These are phyloP conservation scores for Polysphondylium violaceum DNA, from an alignment of 78 protist species.

Conservation along the genomic window DNA sequence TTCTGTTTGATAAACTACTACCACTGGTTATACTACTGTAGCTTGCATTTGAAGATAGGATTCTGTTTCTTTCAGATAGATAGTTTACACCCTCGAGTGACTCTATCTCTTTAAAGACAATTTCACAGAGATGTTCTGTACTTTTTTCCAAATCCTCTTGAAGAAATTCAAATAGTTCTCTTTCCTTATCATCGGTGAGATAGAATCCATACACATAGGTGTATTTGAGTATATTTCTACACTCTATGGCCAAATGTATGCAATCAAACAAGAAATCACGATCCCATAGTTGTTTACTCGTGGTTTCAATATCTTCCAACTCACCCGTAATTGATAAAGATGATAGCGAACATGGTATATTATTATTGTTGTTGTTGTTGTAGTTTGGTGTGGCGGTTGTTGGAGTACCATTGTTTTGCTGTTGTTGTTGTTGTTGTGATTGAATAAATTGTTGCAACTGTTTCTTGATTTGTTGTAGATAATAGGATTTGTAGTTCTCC, in stretches of 20 bases:
- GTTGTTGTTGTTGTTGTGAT: neutral
- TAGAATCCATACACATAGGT: conserved; percentile 63
- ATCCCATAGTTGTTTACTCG: neutral
- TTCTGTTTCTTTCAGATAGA: neutral
- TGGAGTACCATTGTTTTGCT: too few relatives aligned
- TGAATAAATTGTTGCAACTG: neutral
- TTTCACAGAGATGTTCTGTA: conserved; percentile 43
- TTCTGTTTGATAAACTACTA: neutral
- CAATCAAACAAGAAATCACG: conserved; percentile 7
- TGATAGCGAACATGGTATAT: neutral
- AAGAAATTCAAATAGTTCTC: conserved; percentile 67
- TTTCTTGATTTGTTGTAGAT: neutral
- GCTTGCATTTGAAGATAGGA: neutral
- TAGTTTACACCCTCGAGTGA: neutral
- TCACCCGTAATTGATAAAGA: neutral
- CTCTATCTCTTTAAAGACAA: conserved; percentile 10
- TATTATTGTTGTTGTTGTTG: neutral
- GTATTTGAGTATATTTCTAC: conserved; percentile 56
- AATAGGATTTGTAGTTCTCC: neutral
- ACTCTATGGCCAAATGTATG: conserved; percentile 50
- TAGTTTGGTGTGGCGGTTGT: neutral
- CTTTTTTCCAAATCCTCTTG: conserved; percentile 72
- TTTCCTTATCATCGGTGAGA: conserved; percentile 29
- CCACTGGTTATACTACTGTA: neutral
- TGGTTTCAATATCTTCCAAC: neutral